phyloP scores from a whole-genome alignment of 306 rosid species.

The Rubus idaeus region DNA sequence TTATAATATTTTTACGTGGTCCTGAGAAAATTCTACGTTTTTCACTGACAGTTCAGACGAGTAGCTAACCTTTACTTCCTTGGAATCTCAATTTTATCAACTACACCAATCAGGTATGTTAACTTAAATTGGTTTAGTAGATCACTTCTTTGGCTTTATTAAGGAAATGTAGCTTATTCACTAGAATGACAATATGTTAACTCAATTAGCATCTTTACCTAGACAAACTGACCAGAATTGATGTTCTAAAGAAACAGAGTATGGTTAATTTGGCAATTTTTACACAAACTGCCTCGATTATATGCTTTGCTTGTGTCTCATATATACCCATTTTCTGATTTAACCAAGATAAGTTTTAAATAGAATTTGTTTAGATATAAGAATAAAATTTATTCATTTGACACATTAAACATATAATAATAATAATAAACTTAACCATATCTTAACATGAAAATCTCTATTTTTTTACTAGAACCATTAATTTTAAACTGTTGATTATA shows the following conservation, averaged over 20 bases:
- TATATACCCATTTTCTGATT: neutral
- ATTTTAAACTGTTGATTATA: neutral
- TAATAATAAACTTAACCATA: neutral
- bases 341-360: neutral
- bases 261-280: neutral
- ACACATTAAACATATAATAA: no score
- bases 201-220: neutral
- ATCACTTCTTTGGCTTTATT: slow-evolving; percentile 17
- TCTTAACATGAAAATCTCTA: neutral
- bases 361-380: neutral
- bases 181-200: neutral
- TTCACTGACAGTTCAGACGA: slow-evolving; percentile 89
- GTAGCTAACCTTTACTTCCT: slow-evolving; percentile 98
- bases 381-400: neutral
- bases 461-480: neutral
- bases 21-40: slow-evolving; percentile 46
- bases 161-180: slow-evolving; percentile 15
- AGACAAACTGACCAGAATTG: neutral
- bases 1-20: slow-evolving; percentile 28
- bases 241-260: neutral
- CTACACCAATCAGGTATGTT: slow-evolving; percentile 83
- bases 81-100: slow-evolving; percentile 86
- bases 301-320: neutral
- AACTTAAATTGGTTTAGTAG: slow-evolving; percentile 5
- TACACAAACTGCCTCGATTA: neutral